Conservation (phyloP, 192 early-diverging fungal species). For the Diversispora epigaea region DNA sequence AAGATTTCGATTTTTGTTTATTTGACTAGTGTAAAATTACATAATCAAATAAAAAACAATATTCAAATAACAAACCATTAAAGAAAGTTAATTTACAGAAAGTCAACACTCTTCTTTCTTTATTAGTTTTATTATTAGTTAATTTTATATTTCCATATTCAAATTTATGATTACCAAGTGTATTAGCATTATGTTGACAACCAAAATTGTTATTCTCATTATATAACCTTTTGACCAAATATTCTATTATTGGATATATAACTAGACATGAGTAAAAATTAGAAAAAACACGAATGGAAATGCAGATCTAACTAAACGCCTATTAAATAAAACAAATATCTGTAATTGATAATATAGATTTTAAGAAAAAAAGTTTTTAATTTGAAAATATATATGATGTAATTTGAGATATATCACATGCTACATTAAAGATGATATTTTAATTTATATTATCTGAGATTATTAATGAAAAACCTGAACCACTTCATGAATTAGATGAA, state of each 20-base stretch:
- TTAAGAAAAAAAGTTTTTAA: too few relatives aligned
- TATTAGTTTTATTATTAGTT: not conserved
- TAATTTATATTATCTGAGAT: too few relatives aligned
- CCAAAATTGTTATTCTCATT: not conserved
- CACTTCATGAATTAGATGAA: too few relatives aligned
- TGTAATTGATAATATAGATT: too few relatives aligned
- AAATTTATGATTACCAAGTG: not conserved
- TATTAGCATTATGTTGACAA: not conserved
- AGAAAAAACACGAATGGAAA: not conserved
- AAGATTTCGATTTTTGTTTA: too few relatives aligned
- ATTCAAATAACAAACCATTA: not conserved
- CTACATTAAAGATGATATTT: too few relatives aligned
- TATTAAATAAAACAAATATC: not conserved
- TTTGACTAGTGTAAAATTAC: too few relatives aligned
- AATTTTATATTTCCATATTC: not conserved
- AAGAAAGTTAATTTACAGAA: too few relatives aligned
- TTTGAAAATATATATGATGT: too few relatives aligned
- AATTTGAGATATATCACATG: too few relatives aligned
- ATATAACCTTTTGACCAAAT: not conserved
- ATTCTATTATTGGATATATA: not conserved
- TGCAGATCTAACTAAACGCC: not conserved
- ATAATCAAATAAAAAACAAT: not conserved
- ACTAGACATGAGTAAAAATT: not conserved
- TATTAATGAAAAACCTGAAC: too few relatives aligned
- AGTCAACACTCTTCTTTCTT: not conserved